Evolutionary conservation across 805 yeast genomes (phyloP).

Genomic region (Sugiyamaella mastotermitis): DNA sequence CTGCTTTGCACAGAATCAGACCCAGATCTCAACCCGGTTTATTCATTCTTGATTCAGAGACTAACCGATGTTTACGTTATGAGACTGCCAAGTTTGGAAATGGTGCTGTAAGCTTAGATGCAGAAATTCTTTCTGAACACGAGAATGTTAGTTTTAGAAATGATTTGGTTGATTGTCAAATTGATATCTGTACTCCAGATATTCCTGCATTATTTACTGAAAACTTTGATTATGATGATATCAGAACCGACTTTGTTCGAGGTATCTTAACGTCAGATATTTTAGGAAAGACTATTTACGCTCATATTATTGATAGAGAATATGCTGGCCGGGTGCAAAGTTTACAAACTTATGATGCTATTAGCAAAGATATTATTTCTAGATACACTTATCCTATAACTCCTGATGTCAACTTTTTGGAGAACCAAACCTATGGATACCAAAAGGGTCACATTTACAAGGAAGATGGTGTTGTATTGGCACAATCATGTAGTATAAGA

Average conservation of each 20-base stretch:
- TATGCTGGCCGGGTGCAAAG: conserved; percentile 96
- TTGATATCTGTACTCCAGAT: conserved; percentile 90
- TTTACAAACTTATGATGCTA: conserved; percentile 88
- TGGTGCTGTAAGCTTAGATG: conserved; percentile 60
- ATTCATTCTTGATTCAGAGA: conserved; percentile 69
- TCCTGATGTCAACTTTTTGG: conserved; percentile 74
- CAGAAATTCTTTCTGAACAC: conserved; percentile 63
- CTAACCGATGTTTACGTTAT: conserved; percentile 75
- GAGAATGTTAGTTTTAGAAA: conserved; percentile 73
- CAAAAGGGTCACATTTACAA: conserved; percentile 84
- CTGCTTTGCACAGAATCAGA: conserved; percentile 79
- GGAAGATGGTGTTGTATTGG: conserved; percentile 80
- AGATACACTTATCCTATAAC: conserved; percentile 92
- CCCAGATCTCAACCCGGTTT: conserved; percentile 77
- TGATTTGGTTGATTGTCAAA: conserved; percentile 92
- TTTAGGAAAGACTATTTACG: conserved; percentile 83
- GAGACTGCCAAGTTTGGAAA: conserved; percentile 47
- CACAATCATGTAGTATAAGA: conserved; percentile 86
- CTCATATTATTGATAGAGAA: conserved; percentile 70
- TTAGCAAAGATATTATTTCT: conserved; percentile 81
- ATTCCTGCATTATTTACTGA: conserved; percentile 96
- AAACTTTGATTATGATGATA: conserved; percentile 86
- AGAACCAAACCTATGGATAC: conserved; percentile 68
- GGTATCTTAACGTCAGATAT: conserved; percentile 90
- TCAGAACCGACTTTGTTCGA: conserved; percentile 81